Evolutionary conservation across 345 rosid species (phyloP).

Genomic region (Citrus unshiu): DNA sequence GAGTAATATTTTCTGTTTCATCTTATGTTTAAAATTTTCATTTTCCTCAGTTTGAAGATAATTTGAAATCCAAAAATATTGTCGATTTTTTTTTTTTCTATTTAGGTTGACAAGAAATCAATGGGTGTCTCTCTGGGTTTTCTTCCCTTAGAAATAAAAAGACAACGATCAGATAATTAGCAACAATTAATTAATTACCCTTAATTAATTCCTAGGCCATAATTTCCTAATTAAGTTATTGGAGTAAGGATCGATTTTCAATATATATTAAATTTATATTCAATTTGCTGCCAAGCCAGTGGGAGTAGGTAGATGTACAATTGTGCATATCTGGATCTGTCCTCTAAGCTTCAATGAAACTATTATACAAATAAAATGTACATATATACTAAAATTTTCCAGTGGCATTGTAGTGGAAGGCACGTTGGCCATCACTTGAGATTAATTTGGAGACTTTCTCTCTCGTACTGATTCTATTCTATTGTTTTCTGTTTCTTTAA

Average conservation of each 20-base stretch:
- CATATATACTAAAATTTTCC: not conserved
- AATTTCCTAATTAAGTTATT: not conserved
- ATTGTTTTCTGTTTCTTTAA: not conserved
- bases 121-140: not conserved
- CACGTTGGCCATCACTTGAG: not conserved
- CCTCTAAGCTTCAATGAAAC: not conserved
- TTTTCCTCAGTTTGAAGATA: not conserved
- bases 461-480: conserved; percentile 7
- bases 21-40: not conserved
- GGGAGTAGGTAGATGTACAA: conserved; percentile 2
- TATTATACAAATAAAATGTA: not conserved
- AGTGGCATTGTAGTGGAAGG: conserved; percentile 9
- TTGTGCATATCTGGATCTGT: not conserved
- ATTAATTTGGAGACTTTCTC: not conserved
- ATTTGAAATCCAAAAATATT: not conserved
- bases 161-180: not conserved
- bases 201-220: not conserved
- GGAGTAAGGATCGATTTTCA: not conserved
- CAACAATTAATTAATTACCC: not conserved
- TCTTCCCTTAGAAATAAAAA: not conserved
- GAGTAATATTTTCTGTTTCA: not conserved
- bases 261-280: too few relatives aligned
- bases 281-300: not conserved
- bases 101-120: not conserved
- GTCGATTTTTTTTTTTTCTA: not conserved